These are phyloP conservation scores for Blastobotrys persicus DNA, from an alignment of 1,139 yeast species.

Conservation along the genomic window DNA sequence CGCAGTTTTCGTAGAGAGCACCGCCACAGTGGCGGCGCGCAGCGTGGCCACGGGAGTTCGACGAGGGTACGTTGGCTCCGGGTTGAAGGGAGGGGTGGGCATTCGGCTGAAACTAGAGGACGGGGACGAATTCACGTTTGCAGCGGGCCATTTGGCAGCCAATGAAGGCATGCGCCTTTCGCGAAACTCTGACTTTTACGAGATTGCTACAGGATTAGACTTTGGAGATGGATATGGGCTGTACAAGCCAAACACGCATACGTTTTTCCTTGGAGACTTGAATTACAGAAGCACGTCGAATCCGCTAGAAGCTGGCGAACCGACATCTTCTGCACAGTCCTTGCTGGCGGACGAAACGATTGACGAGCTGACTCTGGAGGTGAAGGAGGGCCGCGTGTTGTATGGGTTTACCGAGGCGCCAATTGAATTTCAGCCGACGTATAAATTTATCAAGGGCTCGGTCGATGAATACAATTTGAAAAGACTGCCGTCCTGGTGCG, in stretches of 20 bases:
- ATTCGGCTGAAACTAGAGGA: slow-evolving; percentile 46
- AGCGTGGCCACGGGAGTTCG: slow-evolving; percentile 36
- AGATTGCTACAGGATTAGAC: slow-evolving; percentile 52
- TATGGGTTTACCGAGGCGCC: slow-evolving; percentile 63
- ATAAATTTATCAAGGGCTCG: slow-evolving; percentile 54
- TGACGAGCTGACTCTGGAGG: slow-evolving; percentile 61
- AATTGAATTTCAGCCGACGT: slow-evolving; percentile 69
- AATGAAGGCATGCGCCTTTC: slow-evolving; percentile 60
- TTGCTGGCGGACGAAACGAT: not conserved
- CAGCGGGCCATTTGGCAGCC: slow-evolving; percentile 71
- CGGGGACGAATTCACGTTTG: slow-evolving; percentile 52
- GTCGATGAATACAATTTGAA: slow-evolving; percentile 54
- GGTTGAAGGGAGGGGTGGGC: slow-evolving; percentile 74
- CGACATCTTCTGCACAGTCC: not conserved
- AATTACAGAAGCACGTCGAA: slow-evolving; percentile 53
- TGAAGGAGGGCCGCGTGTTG: slow-evolving; percentile 43
- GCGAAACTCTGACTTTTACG: slow-evolving; percentile 53
- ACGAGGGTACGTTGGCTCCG: slow-evolving; percentile 60
- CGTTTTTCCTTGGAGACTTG: slow-evolving; percentile 78
- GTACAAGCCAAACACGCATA: slow-evolving; percentile 55
- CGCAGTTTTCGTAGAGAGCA: slow-evolving; percentile 47
- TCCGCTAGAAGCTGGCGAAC: slow-evolving; percentile 10
- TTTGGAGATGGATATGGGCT: slow-evolving; percentile 60
- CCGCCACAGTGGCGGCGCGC: slow-evolving; percentile 37
- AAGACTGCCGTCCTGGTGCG: slow-evolving; percentile 88